Evolutionary conservation across 2,329 filamentous ascomycete genomes (phyloP), one percentile per base, ranked within the genome.

Genomic region (Venturiaceae sp.): DNA sequence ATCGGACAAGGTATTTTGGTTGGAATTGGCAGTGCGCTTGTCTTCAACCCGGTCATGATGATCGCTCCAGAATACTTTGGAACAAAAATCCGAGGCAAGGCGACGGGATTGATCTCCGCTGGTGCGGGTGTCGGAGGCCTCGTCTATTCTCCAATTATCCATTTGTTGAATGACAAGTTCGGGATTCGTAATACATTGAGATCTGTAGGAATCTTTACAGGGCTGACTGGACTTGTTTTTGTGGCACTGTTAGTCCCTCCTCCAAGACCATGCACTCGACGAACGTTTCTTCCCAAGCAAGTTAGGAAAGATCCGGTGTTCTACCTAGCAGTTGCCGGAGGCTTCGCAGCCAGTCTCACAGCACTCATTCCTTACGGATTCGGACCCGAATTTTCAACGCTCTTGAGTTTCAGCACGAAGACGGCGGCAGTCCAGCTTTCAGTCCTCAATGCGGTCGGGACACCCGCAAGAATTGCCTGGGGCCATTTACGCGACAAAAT

Each of bases 91-190:
- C 65, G 71, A 2, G 72, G 69, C 2, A 62, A 72, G 2, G 71
- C 70, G 0, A 74, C 74, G 69, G 72, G 72, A 0, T 69, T 73
- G 9, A 67, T 74, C 21, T 64, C 70, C 3, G 65, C 69, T 1
- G 72, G 72, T 3, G 71, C 71, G 0, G 73, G 72, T 0, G 60
- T 74, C 0, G 73, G 72, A 0, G 73, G 72, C n/a, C 63, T 74
- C 3, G 67, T 68, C 0, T 71, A 52, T 64, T 69, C 72, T 3
- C 70, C 71, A 1, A 65, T 66, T 0, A 63, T 71, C 23, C 64
- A 66, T 23, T 63, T 63, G 0, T 63, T 71, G 19, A 68, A 73
- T 33, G 60, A 63, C 8, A 62, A 58, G 1, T 61, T 74, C 5
- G 72, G 71, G 2, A 72, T 72, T 57, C 69, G 72, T 4, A 72